Evolutionary conservation across 805 yeast genomes (phyloP).

Genomic region (Cyberlindnera mycetangii): DNA sequence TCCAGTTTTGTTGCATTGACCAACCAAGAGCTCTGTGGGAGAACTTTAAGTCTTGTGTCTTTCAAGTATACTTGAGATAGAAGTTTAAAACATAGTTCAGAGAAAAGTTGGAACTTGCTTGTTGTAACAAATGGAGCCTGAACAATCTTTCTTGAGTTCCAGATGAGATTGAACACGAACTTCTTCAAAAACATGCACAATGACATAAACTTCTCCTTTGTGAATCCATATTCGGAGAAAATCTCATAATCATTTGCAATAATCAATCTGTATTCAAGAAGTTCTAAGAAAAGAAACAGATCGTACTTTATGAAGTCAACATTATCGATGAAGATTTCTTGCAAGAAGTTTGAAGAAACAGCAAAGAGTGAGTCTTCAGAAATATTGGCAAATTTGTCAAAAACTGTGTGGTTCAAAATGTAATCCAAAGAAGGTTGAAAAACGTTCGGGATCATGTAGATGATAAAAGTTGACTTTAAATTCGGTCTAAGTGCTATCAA

Average conservation of each 20-base stretch:
- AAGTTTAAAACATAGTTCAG: slow-evolving; percentile 44
- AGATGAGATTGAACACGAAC: slow-evolving; percentile 48
- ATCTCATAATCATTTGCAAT: slow-evolving; percentile 66
- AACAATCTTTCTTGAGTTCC: slow-evolving; percentile 29
- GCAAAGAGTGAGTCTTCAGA: slow-evolving; percentile 10
- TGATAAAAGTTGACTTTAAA: slow-evolving; percentile 37
- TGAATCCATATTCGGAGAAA: slow-evolving; percentile 37
- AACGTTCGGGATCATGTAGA: slow-evolving; percentile 40
- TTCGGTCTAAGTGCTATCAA: slow-evolving; percentile 38
- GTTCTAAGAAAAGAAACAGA: slow-evolving; percentile 52
- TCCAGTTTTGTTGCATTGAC: slow-evolving; percentile 31
- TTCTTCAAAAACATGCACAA: slow-evolving; percentile 48
- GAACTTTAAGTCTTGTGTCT: slow-evolving; percentile 56
- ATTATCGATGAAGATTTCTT: slow-evolving; percentile 6
- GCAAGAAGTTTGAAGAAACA: slow-evolving; percentile 14
- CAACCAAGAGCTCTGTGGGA: slow-evolving; percentile 55
- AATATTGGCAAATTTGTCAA: not conserved
- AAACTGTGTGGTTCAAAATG: slow-evolving; percentile 20
- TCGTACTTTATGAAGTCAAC: slow-evolving; percentile 27
- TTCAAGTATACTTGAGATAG: slow-evolving; percentile 63
- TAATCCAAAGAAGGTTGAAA: slow-evolving; percentile 33
- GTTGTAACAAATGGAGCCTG: not conserved
- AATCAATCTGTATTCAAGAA: slow-evolving; percentile 63
- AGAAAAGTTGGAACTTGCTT: slow-evolving; percentile 21
- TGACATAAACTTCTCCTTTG: slow-evolving; percentile 34